A percentile compares a stretch with the other conserved stretches of the same genome.
These are phyloP conservation scores for Rutstroemia sp. DNA, from an alignment of 2,329 filamentous ascomycete genomes.

Conservation along the genomic window DNA sequence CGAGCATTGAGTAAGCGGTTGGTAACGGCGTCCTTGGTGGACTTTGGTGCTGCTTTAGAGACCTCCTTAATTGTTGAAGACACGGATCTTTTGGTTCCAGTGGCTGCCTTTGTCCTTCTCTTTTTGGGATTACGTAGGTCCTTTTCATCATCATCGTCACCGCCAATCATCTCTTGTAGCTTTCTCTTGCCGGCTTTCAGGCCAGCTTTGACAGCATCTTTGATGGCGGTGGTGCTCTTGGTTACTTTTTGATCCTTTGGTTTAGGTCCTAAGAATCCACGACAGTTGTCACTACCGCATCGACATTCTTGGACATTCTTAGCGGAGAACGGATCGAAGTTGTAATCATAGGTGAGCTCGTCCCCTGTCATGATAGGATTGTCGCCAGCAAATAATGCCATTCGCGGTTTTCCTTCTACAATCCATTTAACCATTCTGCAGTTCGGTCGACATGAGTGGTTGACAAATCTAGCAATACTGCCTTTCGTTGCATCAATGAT, in stretches of 20 bases:
- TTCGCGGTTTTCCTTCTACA: constrained; percentile 84
- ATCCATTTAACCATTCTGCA: constrained; percentile 98
- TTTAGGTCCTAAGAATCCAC: constrained; percentile 56
- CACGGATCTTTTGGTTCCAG: constrained; percentile 30
- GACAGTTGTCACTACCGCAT: constrained; percentile 56
- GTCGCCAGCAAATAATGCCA: constrained; percentile 93
- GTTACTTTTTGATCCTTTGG: constrained; percentile 46
- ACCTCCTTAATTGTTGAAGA: constrained; percentile 30
- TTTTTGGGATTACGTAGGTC: constrained; percentile 33
- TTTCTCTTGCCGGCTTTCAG: constrained; percentile 49
- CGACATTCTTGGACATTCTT: constrained; percentile 63
- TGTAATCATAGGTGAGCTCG: constrained; percentile 91
- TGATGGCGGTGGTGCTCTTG: constrained; percentile 34
- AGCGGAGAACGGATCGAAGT: constrained; percentile 61
- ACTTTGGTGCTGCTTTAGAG: constrained; percentile 32
- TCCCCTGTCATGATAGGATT: constrained; percentile 88
- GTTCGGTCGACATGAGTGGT: constrained; percentile 94
- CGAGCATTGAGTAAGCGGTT: constrained; percentile 18
- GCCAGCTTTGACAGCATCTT: constrained; percentile 29
- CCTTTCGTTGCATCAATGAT: constrained; percentile 96
- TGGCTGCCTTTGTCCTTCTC: constrained; percentile 39
- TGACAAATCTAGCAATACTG: constrained; percentile 95
- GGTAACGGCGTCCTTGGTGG: constrained; percentile 35
- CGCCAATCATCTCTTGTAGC: constrained; percentile 43
- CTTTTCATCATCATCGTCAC: constrained; percentile 17